Evolutionary conservation across 176 grass and related monocot species (phyloP).

Genomic region (Poa annua): DNA sequence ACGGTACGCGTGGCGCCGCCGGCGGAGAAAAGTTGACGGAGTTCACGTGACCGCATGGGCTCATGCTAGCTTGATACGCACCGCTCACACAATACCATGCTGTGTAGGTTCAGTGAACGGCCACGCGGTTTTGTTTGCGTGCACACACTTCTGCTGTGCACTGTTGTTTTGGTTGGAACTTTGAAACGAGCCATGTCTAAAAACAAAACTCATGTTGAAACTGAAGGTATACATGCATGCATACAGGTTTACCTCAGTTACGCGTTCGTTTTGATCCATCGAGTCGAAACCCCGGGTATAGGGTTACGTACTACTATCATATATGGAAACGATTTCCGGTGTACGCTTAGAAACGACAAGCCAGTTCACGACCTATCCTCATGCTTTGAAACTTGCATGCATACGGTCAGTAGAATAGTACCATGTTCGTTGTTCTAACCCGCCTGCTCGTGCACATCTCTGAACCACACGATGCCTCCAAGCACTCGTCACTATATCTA

Average conservation of each 20-base stretch:
- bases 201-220: no score
- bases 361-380: neutral
- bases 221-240: no score
- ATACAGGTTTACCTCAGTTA: no score
- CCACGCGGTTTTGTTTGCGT: slow-evolving; percentile 36
- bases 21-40: slow-evolving; percentile 9
- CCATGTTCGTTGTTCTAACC: neutral
- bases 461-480: neutral
- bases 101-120: neutral
- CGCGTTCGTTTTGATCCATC: no score
- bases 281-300: no score
- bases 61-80: neutral
- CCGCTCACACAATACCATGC: no score
- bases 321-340: no score
- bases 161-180: no score
- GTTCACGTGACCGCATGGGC: slow-evolving; percentile 41
- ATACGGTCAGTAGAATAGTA: neutral
- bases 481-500: neutral
- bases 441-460: neutral
- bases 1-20: slow-evolving; percentile 36
- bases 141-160: neutral
- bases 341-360: no score
- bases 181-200: no score
- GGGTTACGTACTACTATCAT: no score
- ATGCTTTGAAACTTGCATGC: neutral